Base-by-base conservation (phyloP, 257 asterid species). In the Capsicum chinense region DNA sequence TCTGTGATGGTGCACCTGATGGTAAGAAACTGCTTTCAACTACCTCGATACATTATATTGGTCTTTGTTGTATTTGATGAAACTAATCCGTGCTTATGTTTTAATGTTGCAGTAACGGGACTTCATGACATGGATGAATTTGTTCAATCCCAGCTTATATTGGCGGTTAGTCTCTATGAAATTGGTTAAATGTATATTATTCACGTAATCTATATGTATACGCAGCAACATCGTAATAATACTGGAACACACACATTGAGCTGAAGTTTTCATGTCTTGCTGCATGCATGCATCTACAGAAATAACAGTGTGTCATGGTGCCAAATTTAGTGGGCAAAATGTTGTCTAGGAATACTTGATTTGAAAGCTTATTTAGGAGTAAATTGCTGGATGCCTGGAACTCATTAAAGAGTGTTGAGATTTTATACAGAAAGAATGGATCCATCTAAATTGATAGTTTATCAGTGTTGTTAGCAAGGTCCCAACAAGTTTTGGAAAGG, bases 1-100 rank as follows among this genome's bases (percentile, higher is more conserved):
- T 97, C 71, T 97, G 99, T 85, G 99, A 97, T 89, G 98, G 99
- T 79, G 99, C 99, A 80, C 99, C 99, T 74, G 99, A 97, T 89
- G 98, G 99, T 97, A 84, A 86, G 97, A 78, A 56, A 79, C 17
- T 68, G n/a, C 66, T 64, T 76, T 74, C 62, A 74, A 58, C 85
- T 79, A 64, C 50, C 70, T 78, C 48, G 39, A 35, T 57, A 7
- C 9, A 44, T 62, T 70, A 79, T 19, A 1, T 82, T 82, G 35
- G 19, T 70, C 3, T 82, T 70, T 50, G 8, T 58, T 64, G 84
- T 37, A 64, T 66, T 56, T 66, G 79, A 66, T 66, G 79, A 21
- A 57, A 70, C 26, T 82, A 63, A 52, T 66, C 52, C 5, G 37
- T 67, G 10, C 19, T 26, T 26, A 10, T 26, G 19, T 48, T 6